A percentile compares a stretch with the other conserved stretches of the same genome.
These are phyloP conservation scores for Elymus sibiricus DNA, from an alignment of 176 grass and related monocot genomes.

Conservation along the genomic window DNA sequence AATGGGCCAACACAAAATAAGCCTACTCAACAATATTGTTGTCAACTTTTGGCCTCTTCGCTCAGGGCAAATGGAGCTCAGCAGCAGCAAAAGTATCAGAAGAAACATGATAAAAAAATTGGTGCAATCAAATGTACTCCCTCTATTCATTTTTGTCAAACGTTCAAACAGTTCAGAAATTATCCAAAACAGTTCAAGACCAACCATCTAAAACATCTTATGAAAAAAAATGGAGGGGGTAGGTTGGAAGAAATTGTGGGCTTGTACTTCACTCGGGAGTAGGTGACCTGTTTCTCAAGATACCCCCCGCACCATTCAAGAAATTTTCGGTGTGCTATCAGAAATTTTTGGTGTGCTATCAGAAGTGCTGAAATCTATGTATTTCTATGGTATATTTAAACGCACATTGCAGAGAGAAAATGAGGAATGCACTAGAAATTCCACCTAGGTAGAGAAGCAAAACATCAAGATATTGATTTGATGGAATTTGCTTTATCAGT, in stretches of 20 bases:
- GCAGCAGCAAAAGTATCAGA: neutral
- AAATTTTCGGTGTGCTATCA: neutral
- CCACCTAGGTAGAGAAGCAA: neutral
- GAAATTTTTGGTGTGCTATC: too few species aligned
- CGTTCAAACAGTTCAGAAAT: too few species aligned
- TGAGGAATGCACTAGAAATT: neutral
- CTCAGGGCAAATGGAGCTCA: neutral
- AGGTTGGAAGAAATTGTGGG: neutral
- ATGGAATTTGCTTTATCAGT: neutral
- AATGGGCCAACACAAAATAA: constrained; percentile 43
- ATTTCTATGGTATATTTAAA: neutral
- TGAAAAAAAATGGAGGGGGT: too few species aligned
- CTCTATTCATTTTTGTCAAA: too few species aligned
- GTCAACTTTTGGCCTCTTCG: neutral
- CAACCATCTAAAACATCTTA: too few species aligned
- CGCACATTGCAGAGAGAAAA: neutral
- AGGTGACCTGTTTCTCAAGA: neutral
- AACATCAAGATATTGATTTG: neutral
- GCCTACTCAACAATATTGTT: neutral
- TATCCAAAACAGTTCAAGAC: too few species aligned
- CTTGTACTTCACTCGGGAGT: neutral
- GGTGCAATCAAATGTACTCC: too few species aligned
- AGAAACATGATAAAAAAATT: too few species aligned
- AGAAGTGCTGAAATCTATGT: neutral
- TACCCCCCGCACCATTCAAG: neutral